Conservation (phyloP, 495 filamentous ascomycete genomes). For the Recurvomyces mirabilis region DNA sequence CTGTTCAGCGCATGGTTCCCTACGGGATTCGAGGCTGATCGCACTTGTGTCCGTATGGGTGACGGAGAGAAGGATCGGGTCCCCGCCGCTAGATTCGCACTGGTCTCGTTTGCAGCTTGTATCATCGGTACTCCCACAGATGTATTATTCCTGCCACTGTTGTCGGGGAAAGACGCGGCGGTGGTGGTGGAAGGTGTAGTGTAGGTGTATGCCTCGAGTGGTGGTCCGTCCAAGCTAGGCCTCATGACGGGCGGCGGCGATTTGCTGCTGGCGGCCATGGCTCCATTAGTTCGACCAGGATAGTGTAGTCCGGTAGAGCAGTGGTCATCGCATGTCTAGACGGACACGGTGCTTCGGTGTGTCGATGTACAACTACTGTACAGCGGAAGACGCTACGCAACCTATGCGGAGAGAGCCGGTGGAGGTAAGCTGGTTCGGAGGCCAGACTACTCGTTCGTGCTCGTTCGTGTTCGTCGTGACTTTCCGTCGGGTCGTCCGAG, state of each 20-base stretch:
- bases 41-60: conserved; percentile 4
- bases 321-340: conserved; percentile 4
- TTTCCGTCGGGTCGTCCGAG: no score
- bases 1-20: conserved; percentile 7
- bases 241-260: conserved; percentile 1
- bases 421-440: no score
- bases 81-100: neutral
- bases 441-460: no score
- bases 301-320: neutral
- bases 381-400: no score
- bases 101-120: neutral
- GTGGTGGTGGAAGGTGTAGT: conserved; percentile 4
- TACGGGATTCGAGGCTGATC: conserved; percentile 1
- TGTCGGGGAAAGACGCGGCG: neutral
- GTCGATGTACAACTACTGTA: no score
- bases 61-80: conserved; percentile 6
- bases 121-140: neutral
- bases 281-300: neutral
- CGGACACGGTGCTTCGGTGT: neutral
- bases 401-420: no score
- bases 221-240: neutral
- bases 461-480: no score
- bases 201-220: neutral
- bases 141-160: neutral
- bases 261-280: neutral